phyloP scores from a whole-genome alignment of 2,329 filamentous ascomycete genomes.

The Verticillium albo-atrum region DNA sequence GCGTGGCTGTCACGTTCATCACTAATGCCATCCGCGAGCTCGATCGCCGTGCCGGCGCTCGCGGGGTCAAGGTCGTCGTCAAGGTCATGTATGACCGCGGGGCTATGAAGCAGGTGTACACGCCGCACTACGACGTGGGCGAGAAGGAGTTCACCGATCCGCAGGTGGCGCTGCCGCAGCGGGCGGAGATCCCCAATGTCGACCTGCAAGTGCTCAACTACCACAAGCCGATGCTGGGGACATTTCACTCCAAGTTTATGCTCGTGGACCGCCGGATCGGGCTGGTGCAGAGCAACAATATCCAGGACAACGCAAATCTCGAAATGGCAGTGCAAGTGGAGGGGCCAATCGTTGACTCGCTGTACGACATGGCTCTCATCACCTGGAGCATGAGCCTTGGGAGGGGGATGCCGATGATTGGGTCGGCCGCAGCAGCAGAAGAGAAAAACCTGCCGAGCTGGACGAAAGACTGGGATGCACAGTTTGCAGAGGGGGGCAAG shows the following conservation, averaged over 20 bases:
- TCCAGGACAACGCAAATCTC: conserved; percentile 72
- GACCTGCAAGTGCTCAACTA: conserved; percentile 71
- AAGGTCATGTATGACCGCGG: conserved; percentile 76
- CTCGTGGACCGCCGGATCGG: conserved; percentile 69
- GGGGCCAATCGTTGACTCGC: conserved; percentile 69
- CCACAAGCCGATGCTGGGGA: conserved; percentile 66
- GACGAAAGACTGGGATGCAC: conserved; percentile 14
- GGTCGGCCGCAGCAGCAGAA: conserved; percentile 37
- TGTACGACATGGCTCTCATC: conserved; percentile 71
- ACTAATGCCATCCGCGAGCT: conserved; percentile 67
- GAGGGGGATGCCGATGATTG: conserved; percentile 52
- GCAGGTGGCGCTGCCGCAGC: conserved; percentile 55
- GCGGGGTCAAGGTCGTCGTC: conserved; percentile 55
- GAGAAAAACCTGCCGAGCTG: conserved; percentile 17
- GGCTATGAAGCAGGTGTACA: conserved; percentile 56
- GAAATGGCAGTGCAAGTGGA: conserved; percentile 78
- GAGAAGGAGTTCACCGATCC: conserved; percentile 54
- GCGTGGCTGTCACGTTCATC: conserved; percentile 62
- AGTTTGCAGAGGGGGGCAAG: conserved; percentile 22
- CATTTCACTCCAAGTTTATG: conserved; percentile 75
- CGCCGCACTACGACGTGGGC: conserved; percentile 59
- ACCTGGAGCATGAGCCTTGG: conserved; percentile 64
- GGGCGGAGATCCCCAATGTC: conserved; percentile 64
- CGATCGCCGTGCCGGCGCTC: conserved; percentile 54
- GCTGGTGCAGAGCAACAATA: conserved; percentile 73